Evolutionary conservation across 345 rosid genomes (phyloP), one percentile per base, ranked within the genome.

Genomic region (Stellera chamaejasme): DNA sequence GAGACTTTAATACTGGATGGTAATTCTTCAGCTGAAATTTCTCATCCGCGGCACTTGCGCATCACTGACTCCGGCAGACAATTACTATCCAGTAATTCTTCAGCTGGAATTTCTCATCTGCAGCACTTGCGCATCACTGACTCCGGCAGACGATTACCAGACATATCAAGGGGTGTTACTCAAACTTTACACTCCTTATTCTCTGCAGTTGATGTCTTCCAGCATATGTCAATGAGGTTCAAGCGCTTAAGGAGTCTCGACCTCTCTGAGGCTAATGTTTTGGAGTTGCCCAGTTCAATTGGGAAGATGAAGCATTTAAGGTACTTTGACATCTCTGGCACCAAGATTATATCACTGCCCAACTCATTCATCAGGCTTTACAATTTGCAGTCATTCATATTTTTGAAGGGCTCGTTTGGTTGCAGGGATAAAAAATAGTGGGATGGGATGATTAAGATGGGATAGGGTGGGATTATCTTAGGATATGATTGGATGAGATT

Each of bases 241-340:
- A 48, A n/a, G 41, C 12, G 60, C 14, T 47, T 63, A 3, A 52
- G 66, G 0, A 5, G 15, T 11, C 36, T 63, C 0, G 19, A n/a
- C 9, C 19, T 54, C n/a, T 5, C 13, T 3, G 32, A 3, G 11
- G 44, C 19, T 11, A 0, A n/a, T 6, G 42, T 25, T 10, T 9
- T 13, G 2, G 48, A 55, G 16, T 23, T 48, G 50, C 43, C 55
- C n/a, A 25, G 15, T 13, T 45, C 58, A 14, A 52, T 61, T 10
- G 50, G 28, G 1, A 27, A 43, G 14, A 43, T 61, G 56, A 61
- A 52, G 19, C 65, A 61, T 32, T 52, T 61, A 23, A 11, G 48
- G 13, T 51, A 50, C 13, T 13, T 43, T 10, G 49, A 60, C 15
- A 36, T 66, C 50, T 60, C 70, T 11, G 4, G 10, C 7, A 39